These are phyloP conservation scores for Xylaria arbuscula DNA, from an alignment of 2,329 filamentous ascomycete genomes.

Conservation along the genomic window DNA sequence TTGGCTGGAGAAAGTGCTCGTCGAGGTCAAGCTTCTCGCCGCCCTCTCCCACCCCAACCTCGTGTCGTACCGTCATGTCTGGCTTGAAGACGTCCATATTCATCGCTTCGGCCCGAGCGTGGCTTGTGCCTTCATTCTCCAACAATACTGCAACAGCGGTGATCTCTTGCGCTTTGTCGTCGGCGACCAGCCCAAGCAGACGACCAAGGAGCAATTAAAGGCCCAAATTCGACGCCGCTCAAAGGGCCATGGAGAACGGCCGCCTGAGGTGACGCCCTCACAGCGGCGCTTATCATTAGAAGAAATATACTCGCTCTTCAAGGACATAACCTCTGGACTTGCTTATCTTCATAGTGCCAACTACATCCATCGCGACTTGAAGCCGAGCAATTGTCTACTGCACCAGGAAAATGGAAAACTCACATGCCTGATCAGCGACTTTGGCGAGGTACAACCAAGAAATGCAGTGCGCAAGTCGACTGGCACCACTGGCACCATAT, in stretches of 20 bases:
- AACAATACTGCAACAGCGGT: slow-evolving; percentile 96
- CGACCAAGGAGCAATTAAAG: slow-evolving; percentile 87
- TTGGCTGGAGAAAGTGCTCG: slow-evolving; percentile 92
- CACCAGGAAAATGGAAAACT: slow-evolving; percentile 79
- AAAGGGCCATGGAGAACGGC: slow-evolving; percentile 76
- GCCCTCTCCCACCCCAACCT: slow-evolving; percentile 93
- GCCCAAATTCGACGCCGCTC: slow-evolving; percentile 86
- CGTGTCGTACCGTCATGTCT: slow-evolving; percentile 96
- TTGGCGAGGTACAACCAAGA: slow-evolving; percentile 93
- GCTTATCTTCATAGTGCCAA: slow-evolving; percentile 90
- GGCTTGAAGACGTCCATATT: slow-evolving; percentile 89
- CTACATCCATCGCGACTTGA: slow-evolving; percentile 96
- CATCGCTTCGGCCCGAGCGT: slow-evolving; percentile 90
- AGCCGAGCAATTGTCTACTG: slow-evolving; percentile 93
- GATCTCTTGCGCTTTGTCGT: slow-evolving; percentile 90
- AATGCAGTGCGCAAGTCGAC: slow-evolving; percentile 86
- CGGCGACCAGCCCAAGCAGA: slow-evolving; percentile 70
- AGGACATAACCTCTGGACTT: slow-evolving; percentile 91
- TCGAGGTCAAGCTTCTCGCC: slow-evolving; percentile 93
- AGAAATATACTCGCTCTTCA: slow-evolving; percentile 96
- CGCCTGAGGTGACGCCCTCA: slow-evolving; percentile 58
- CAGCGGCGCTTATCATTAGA: slow-evolving; percentile 74
- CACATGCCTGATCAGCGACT: slow-evolving; percentile 92
- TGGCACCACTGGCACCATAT: slow-evolving; percentile 94
- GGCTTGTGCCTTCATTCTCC: slow-evolving; percentile 94